Evolutionary conservation across 495 filamentous ascomycete genomes (phyloP).

Genomic region (Aspergillus asperescens): DNA sequence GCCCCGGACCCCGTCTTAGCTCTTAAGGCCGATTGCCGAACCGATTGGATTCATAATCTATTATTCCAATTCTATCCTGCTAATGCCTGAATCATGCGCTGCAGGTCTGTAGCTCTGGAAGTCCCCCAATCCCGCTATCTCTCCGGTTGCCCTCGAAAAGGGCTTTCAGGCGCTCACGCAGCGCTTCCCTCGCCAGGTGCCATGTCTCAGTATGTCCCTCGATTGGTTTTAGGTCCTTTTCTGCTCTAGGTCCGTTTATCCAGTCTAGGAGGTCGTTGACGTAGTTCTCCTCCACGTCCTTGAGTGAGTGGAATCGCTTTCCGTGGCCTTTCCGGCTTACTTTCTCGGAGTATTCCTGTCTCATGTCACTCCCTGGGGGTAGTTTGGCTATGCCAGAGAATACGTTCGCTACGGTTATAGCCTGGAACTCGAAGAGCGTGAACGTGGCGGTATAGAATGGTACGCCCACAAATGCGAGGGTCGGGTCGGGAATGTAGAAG

Average conservation of each 20-base stretch:
- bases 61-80: no score
- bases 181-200: conserved; percentile 29
- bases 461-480: conserved; percentile 56
- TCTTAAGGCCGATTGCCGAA: no score
- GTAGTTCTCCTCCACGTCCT: conserved; percentile 48
- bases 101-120: conserved; percentile 9
- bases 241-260: conserved; percentile 42
- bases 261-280: conserved; percentile 49
- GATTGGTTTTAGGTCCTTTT: conserved; percentile 28
- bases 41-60: neutral
- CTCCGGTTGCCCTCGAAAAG: conserved; percentile 12
- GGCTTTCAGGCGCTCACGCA: conserved; percentile 24
- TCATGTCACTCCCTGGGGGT: conserved; percentile 45
- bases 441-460: conserved; percentile 59
- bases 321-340: conserved; percentile 40
- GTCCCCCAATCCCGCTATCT: conserved; percentile 15
- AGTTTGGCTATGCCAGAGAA: conserved; percentile 48
- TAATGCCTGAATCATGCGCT: neutral
- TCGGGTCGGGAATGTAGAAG: conserved; percentile 61
- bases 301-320: conserved; percentile 51
- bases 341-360: conserved; percentile 44
- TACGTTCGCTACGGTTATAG: conserved; percentile 52
- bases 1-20: no score
- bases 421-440: conserved; percentile 62
- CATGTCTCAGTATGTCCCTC: conserved; percentile 44